Conservation (phyloP, 768 basidiomycete genomes). For the Amanita pallidorosea region DNA sequence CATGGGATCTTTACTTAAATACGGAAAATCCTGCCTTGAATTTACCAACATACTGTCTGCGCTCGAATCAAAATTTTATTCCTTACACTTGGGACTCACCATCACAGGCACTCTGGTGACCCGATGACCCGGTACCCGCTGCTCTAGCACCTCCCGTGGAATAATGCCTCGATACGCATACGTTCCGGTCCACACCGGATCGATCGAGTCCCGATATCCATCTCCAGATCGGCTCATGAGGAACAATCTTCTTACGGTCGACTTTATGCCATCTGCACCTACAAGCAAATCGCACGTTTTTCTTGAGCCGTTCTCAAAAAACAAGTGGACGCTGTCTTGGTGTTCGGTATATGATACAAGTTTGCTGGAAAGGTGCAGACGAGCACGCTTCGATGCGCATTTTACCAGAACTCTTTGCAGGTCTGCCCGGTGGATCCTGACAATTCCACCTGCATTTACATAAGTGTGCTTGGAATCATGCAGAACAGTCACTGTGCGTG, state of each 20-base stretch:
- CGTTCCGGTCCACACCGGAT: conserved; percentile 28
- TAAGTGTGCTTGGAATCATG: not conserved
- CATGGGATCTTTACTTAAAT: not conserved
- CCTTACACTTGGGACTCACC: conserved; percentile 8
- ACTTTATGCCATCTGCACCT: conserved; percentile 30
- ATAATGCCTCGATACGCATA: conserved; percentile 27
- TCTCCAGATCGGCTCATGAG: not conserved
- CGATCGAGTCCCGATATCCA: conserved; percentile 8
- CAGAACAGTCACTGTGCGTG: conserved; percentile 1
- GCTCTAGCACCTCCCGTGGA: conserved; percentile 15
- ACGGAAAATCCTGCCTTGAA: conserved; percentile 14
- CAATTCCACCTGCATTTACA: conserved; percentile 29
- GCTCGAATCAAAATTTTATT: not conserved
- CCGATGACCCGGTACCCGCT: conserved; percentile 14
- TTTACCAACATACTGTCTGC: conserved; percentile 19
- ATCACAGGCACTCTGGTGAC: conserved; percentile 12
- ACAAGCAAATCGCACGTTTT: conserved; percentile 24
- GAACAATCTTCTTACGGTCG: conserved; percentile 9
- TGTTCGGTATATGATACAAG: conserved; percentile 43
- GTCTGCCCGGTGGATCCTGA: conserved; percentile 55
- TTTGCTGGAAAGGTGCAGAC: conserved; percentile 44
- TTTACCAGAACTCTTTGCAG: conserved; percentile 50
- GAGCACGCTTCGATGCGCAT: conserved; percentile 33
- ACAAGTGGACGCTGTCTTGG: conserved; percentile 11
- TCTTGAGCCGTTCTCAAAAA: conserved; percentile 16